Percentiles rank a stretch among this genome's conserved stretches.
Conservation (phyloP, 2,329 filamentous ascomycete genomes). For the Exophiala lecanii-corni region DNA sequence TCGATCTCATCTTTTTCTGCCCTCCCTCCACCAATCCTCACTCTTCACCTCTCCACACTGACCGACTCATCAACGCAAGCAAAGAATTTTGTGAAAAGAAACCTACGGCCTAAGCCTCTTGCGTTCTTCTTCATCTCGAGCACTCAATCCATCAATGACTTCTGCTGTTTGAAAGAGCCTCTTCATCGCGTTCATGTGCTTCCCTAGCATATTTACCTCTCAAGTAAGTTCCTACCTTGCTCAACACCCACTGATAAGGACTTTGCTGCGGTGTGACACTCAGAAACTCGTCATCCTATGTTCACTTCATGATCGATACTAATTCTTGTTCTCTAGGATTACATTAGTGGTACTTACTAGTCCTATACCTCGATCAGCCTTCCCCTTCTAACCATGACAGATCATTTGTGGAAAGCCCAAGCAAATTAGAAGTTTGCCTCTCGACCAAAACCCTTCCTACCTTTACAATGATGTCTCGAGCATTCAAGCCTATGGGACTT, state of each 20-base stretch:
- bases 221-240: conserved; percentile 56
- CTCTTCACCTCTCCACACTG: not conserved
- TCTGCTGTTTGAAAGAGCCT: not conserved
- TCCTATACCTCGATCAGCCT: too few species aligned
- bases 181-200: conserved; percentile 56
- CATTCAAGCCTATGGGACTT: conserved; percentile 49
- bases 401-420: conserved; percentile 66
- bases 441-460: conserved; percentile 27
- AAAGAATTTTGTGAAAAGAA: not conserved
- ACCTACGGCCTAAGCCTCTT: too few species aligned
- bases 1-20: not conserved
- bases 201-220: conserved; percentile 76
- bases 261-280: conserved; percentile 17
- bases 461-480: conserved; percentile 51
- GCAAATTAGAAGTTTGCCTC: conserved; percentile 49
- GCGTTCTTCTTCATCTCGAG: not conserved
- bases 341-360: conserved; percentile 55
- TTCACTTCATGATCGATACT: conserved; percentile 28
- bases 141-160: not conserved
- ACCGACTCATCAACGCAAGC: not conserved
- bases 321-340: conserved; percentile 48
- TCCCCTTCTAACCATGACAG: conserved; percentile 33
- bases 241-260: conserved; percentile 19
- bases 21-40: conserved; percentile 1
- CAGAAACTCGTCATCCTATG: conserved; percentile 17